These are phyloP conservation scores for Lyophyllum shimeji DNA, from an alignment of 768 basidiomycete species.

Conservation along the genomic window DNA sequence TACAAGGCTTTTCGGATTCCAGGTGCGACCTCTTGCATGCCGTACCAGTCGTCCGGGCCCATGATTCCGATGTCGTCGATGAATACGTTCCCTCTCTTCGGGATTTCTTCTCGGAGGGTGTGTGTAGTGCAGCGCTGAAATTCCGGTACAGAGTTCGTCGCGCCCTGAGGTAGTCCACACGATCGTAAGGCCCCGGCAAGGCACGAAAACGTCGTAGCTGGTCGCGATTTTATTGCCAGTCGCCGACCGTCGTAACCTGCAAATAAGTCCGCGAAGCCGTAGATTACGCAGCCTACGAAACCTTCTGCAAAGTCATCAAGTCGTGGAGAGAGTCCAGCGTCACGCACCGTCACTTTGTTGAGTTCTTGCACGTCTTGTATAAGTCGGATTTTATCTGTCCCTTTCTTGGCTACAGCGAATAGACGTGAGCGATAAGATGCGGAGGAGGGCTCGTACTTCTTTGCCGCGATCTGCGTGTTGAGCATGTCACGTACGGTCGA, in stretches of 20 bases:
- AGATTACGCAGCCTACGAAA: not conserved
- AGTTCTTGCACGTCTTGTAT: slow-evolving; percentile 30
- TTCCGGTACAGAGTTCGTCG: slow-evolving; percentile 32
- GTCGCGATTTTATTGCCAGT: slow-evolving; percentile 23
- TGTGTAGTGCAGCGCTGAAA: slow-evolving; percentile 24
- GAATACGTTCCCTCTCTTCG: slow-evolving; percentile 11
- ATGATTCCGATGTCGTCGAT: slow-evolving; percentile 18
- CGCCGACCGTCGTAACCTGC: slow-evolving; percentile 11
- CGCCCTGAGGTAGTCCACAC: slow-evolving; percentile 28
- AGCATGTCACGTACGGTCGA: slow-evolving; percentile 23
- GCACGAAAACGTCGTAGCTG: slow-evolving; percentile 34
- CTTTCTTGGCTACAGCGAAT: slow-evolving; percentile 26
- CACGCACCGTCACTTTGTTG: too few relatives aligned
- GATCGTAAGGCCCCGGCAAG: slow-evolving; percentile 23
- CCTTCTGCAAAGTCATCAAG: slow-evolving; percentile 13
- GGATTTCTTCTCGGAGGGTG: slow-evolving; percentile 15
- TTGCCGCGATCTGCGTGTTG: slow-evolving; percentile 11
- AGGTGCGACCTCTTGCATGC: slow-evolving; percentile 8
- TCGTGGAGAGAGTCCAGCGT: not conserved
- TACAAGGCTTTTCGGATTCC: slow-evolving; percentile 13
- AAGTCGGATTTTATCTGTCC: slow-evolving; percentile 26
- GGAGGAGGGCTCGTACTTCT: slow-evolving; percentile 21
- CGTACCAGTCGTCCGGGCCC: slow-evolving; percentile 14
- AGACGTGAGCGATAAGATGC: slow-evolving; percentile 22
- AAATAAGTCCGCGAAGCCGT: slow-evolving; percentile 7